Conservation (phyloP, 352 stramenopile species). For the Globisporangium okanoganense region DNA sequence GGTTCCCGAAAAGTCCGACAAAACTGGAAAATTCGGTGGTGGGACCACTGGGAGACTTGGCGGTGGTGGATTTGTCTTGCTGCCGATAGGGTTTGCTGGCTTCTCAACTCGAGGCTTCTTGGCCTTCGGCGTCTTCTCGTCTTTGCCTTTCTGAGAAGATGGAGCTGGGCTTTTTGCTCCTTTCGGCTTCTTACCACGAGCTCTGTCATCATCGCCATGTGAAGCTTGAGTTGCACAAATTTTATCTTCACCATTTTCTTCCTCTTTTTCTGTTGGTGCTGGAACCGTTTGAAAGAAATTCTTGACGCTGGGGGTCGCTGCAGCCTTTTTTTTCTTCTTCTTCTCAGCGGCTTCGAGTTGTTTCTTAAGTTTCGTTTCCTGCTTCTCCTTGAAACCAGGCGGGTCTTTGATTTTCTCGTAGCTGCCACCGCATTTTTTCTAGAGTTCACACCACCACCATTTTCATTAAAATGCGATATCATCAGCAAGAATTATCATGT, state of each 20-base stretch:
- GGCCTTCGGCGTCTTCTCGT: conserved; percentile 5
- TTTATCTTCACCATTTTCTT: neutral
- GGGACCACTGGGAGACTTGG: conserved; percentile 5
- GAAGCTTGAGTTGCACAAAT: neutral
- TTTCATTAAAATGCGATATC: neutral
- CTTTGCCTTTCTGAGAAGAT: conserved; percentile 2
- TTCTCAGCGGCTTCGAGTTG: conserved; percentile 32
- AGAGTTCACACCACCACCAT: neutral
- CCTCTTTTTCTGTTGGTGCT: neutral
- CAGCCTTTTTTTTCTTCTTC: conserved; percentile 49
- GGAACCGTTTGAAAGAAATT: conserved; percentile 22
- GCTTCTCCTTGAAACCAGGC: conserved; percentile 42
- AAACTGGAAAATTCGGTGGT: neutral
- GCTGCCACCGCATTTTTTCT: conserved; percentile 58
- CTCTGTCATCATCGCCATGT: neutral
- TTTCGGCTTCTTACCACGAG: neutral
- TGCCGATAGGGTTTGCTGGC: neutral
- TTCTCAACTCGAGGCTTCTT: conserved; percentile 18
- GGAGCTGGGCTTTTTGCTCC: neutral
- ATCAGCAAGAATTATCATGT: neutral
- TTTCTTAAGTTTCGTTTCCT: conserved; percentile 33
- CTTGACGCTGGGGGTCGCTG: conserved; percentile 23
- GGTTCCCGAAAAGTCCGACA: conserved; percentile 4
- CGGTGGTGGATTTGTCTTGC: neutral
- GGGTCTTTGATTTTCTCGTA: conserved; percentile 78